Base-by-base conservation (phyloP, 108 stramenopile genomes). In the Cyclotella choctawhatcheeana region DNA sequence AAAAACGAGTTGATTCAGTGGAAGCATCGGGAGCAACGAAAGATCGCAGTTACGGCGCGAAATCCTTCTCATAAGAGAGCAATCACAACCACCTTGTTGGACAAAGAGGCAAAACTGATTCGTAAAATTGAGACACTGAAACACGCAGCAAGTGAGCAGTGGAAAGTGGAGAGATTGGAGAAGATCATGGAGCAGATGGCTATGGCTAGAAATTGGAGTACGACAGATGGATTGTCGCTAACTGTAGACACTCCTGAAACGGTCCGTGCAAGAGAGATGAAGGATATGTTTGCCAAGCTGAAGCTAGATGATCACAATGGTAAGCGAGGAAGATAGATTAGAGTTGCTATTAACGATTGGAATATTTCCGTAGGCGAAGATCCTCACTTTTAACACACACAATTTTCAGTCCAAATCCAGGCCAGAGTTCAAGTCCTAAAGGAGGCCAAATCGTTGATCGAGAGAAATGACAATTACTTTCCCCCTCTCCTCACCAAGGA, bases 11-110 rank as follows among this genome's bases (percentile, higher is more conserved):
- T 77, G 45, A 16, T 77, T 2, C 55, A 64, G 65, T 77, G 76
- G 76, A 69, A 63, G 27, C 62, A 63, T 35, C 76, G 69, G 8
- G 62, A 77, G 55, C 63, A 77, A 21, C 62, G 55, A 18, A 77
- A 77, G 76, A 70, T 77, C 26, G 30, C 32, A 0, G 29, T 45
- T 5, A 64, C 63, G 27, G 56, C 47, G 10, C 44, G 69, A 20
- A 59, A 58, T 48, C 43, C 27, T 10, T 33, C 34, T 8, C 63
- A 69, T 24, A 77, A 77, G 18, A 58, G 58, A 45, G 62, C 52
- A 54, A 37, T 77, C 63, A 70, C 26, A 12, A 45, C 56, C 17
- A 31, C 44, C 2, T 54, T 77, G 0, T 12, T 70, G 1, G 52
- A 55, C 12, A 65, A 70, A 32, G 76, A 77, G 17, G 44, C 76